A percentile compares a stretch with the other conserved stretches of the same genome.
Evolutionary conservation across 768 basidiomycete genomes (phyloP).

Genomic region (Cystobasidium ongulense): DNA sequence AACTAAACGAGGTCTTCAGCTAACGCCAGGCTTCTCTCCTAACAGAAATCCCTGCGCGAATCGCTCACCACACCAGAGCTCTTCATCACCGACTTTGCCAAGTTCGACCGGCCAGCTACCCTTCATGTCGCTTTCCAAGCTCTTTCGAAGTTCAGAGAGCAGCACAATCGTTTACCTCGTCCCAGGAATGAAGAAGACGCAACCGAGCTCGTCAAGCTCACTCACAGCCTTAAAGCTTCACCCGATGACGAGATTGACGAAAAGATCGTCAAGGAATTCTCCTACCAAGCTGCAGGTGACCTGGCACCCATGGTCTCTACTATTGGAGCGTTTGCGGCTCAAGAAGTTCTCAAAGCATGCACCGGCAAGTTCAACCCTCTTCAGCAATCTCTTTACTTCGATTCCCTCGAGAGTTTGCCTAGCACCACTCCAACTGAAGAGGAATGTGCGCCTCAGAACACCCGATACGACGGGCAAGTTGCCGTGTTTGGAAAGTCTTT

Average conservation of each 20-base stretch:
- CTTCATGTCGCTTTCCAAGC: constrained; percentile 94
- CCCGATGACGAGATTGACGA: constrained; percentile 66
- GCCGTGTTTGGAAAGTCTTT: constrained; percentile 89
- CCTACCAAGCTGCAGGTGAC: constrained; percentile 86
- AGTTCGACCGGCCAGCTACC: constrained; percentile 83
- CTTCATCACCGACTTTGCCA: constrained; percentile 93
- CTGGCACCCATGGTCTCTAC: constrained; percentile 84
- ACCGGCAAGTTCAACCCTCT: constrained; percentile 97
- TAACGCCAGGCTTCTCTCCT: constrained; percentile 9
- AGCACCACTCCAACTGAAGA: constrained; percentile 43
- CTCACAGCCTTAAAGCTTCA: constrained; percentile 57
- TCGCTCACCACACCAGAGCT: constrained; percentile 71
- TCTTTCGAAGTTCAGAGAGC: constrained; percentile 63
- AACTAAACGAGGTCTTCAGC: background rate
- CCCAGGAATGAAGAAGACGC: constrained; percentile 79
- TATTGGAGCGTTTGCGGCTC: constrained; percentile 93
- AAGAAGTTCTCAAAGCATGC: constrained; percentile 92
- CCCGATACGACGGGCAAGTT: constrained; percentile 87
- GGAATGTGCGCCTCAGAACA: constrained; percentile 70
- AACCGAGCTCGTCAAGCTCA: constrained; percentile 58
- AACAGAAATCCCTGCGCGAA: constrained; percentile 84
- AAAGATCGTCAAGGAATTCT: constrained; percentile 63
- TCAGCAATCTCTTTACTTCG: constrained; percentile 90
- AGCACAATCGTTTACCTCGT: constrained; percentile 63
- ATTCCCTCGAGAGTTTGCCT: constrained; percentile 91